A percentile compares a stretch with the other conserved stretches of the same genome.
These are phyloP conservation scores for Hyaloscypha hepaticicola DNA, from an alignment of 495 filamentous ascomycete species.

Conservation along the genomic window DNA sequence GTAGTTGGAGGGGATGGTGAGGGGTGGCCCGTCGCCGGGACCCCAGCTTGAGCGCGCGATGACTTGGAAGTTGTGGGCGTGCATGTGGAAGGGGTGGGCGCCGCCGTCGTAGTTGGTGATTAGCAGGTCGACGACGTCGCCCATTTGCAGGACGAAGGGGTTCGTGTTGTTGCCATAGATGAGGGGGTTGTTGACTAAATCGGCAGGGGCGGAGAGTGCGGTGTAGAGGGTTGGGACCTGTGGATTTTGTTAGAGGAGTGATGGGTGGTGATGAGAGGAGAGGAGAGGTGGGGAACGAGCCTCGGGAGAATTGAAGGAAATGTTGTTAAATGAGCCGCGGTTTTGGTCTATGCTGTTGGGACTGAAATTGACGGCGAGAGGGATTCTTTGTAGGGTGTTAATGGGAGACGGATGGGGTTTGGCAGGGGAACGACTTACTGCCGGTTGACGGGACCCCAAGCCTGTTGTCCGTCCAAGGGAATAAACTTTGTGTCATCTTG, in stretches of 20 bases:
- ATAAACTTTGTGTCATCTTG: slow-evolving; percentile 1
- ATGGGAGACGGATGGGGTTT: neutral
- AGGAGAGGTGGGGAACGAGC: neutral
- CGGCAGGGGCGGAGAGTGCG: slow-evolving; percentile 58
- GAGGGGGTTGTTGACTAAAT: slow-evolving; percentile 47
- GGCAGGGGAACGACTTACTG: neutral
- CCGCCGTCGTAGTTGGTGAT: slow-evolving; percentile 74
- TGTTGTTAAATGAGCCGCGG: slow-evolving; percentile 65
- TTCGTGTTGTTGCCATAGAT: slow-evolving; percentile 72
- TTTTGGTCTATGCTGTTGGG: slow-evolving; percentile 1
- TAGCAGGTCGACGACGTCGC: slow-evolving; percentile 70
- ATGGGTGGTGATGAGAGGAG: no score
- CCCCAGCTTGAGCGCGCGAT: slow-evolving; percentile 33
- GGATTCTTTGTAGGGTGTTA: neutral
- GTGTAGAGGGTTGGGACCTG: slow-evolving; percentile 81
- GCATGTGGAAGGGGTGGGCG: slow-evolving; percentile 51
- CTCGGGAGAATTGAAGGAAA: slow-evolving; percentile 56
- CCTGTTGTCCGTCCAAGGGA: slow-evolving; percentile 4
- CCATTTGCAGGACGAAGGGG: slow-evolving; percentile 60
- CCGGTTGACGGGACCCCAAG: neutral
- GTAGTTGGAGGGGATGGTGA: neutral
- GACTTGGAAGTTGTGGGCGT: slow-evolving; percentile 82
- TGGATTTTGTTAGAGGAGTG: slow-evolving; percentile 34
- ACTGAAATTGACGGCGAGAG: slow-evolving; percentile 1
- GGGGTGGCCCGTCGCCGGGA: neutral